phyloP scores from a whole-genome alignment of 163 green algal genomes.

The Volvox carteri region DNA sequence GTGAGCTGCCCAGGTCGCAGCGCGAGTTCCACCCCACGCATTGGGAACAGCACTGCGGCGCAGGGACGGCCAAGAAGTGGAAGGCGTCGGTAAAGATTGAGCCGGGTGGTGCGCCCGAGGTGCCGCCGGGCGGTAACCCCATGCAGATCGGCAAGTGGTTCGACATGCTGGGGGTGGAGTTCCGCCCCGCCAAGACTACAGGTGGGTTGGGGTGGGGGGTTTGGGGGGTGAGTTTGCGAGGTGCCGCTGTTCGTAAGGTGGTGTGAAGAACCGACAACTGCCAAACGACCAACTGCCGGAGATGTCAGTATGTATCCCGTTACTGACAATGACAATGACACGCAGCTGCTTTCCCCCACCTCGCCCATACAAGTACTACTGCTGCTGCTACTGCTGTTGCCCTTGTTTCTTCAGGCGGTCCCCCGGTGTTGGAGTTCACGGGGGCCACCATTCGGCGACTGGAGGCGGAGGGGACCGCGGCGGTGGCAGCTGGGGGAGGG shows the following conservation, averaged over 20 bases:
- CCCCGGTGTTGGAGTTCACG: conserved; percentile 55
- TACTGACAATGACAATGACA: neutral
- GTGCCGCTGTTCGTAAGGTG: too few species aligned
- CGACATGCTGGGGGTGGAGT: conserved; percentile 78
- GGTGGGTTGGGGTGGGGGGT: conserved; percentile 1
- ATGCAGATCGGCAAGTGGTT: conserved; percentile 87
- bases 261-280: too few species aligned
- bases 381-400: neutral
- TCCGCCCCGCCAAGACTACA: conserved; percentile 45
- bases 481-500: neutral
- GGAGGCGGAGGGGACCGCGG: conserved; percentile 11
- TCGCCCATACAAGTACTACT: too few species aligned
- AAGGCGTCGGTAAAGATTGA: conserved; percentile 81
- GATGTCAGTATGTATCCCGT: too few species aligned
- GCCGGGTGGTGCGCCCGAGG: conserved; percentile 73
- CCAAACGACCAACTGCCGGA: too few species aligned
- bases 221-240: neutral
- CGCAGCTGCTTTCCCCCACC: neutral
- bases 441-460: conserved; percentile 39
- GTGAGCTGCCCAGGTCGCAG: conserved; percentile 51
- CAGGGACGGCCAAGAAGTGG: conserved; percentile 89
- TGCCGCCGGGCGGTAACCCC: conserved; percentile 57
- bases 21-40: conserved; percentile 81
- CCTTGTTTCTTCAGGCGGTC: conserved; percentile 1
- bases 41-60: conserved; percentile 82